Evolutionary conservation across 148 eudicot species (phyloP), one percentile per base, ranked within the genome.

Genomic region (Fagopyrum homotropicum): DNA sequence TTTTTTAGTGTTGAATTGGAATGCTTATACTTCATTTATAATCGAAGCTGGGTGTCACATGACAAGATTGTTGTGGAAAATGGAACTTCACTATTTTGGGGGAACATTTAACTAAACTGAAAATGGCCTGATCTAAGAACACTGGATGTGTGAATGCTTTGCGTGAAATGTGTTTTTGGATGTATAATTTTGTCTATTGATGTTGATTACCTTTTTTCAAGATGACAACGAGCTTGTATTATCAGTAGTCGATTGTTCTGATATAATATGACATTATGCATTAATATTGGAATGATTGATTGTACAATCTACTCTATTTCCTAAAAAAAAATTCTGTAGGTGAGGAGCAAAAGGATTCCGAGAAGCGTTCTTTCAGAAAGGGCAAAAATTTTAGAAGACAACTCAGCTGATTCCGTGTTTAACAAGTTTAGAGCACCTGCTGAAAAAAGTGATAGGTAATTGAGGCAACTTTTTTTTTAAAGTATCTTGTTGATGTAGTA

Each of bases 391-490:
- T 79, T 90, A 44, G 88, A 82, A 69, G 86, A 91, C 57, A 45
- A 49, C 50, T 88, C 83, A 81, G 72, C 81, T n/a, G 93, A 91
- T 84, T 79, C 77, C 52, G 82, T 91, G 74, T 88, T 93, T 77
- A 78, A 69, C 69, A 83, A 81, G 19, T 85, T 87, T 69, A 86
- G 89, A 75, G 88, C 79, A 73, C 83, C 82, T 56, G 90, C 88
- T 78, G 85, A 86, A 50, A 74, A 81, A 50, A 81, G 77, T 45
- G 93, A 88, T 66, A 50, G 87, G 98, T 91, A 79, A 88, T 93
- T 83, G 78, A 50, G n/a, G 45, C 48, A 47, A 16, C 51, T 66
- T 45, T 59, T 79, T 66, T 15, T 69, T 14, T 76, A 72, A 12
- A n/a, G 17, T 56, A 11, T 43, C 70, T 29, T 68, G 9, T 15